A percentile compares a stretch with the other conserved stretches of the same genome.
These are phyloP conservation scores for Trichophyton simii DNA, from an alignment of 2,329 filamentous ascomycete genomes.

Conservation along the genomic window DNA sequence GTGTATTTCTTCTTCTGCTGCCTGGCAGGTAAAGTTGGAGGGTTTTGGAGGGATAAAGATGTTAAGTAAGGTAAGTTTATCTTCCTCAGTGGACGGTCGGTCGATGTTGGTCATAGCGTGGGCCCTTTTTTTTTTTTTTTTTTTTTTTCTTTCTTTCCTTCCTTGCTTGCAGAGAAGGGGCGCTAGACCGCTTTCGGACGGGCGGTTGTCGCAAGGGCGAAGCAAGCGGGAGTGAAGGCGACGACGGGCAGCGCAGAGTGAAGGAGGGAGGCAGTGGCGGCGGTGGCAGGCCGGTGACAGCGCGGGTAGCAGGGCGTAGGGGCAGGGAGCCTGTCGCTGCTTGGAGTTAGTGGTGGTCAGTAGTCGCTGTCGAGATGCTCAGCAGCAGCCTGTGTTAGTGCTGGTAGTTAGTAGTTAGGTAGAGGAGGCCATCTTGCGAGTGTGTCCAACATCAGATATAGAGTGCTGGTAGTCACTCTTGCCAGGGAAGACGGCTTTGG, in stretches of 20 bases:
- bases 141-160: neutral
- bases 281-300: neutral
- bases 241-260: neutral
- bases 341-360: neutral
- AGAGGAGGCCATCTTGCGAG: neutral
- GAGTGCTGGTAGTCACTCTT: neutral
- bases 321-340: neutral
- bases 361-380: neutral
- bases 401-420: neutral
- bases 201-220: neutral
- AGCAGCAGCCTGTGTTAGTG: neutral
- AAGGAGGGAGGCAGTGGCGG: neutral
- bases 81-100: neutral
- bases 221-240: neutral
- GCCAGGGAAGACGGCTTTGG: neutral
- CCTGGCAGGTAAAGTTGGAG: neutral
- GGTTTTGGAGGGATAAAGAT: neutral
- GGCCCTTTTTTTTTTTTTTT: neutral
- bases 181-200: neutral
- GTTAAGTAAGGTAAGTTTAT: neutral
- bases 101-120: neutral
- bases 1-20: neutral
- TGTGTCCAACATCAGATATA: neutral
- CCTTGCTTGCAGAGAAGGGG: neutral
- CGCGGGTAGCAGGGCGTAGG: neutral